Evolutionary conservation across 352 stramenopile species (phyloP).

Genomic region (Pythium dissotocum): DNA sequence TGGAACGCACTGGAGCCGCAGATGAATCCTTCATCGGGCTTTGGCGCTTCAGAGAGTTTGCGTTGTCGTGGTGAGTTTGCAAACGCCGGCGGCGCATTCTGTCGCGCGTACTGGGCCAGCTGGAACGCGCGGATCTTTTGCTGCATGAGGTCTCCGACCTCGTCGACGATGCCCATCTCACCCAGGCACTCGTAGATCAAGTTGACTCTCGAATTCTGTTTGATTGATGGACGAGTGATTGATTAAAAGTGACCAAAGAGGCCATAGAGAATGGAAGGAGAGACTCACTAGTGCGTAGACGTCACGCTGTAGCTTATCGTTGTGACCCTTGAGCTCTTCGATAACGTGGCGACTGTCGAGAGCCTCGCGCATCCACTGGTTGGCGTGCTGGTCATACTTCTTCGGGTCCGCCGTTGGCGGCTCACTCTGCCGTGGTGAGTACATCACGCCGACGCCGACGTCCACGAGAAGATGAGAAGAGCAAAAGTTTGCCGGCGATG

Average conservation of each 20-base stretch:
- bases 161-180: conserved; percentile 53
- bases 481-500: background rate
- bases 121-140: conserved; percentile 58
- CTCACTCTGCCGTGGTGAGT: conserved; percentile 34
- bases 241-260: background rate
- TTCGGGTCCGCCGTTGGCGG: conserved; percentile 31
- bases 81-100: conserved; percentile 24
- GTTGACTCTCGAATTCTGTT: conserved; percentile 57
- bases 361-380: conserved; percentile 73
- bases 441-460: conserved; percentile 27
- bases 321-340: conserved; percentile 53
- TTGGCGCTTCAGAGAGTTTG: conserved; percentile 7
- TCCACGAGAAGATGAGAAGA: conserved; percentile 19
- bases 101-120: conserved; percentile 37
- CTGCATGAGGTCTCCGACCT: conserved; percentile 63
- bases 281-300: conserved; percentile 46
- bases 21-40: conserved; percentile 52
- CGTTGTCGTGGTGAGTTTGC: conserved; percentile 27
- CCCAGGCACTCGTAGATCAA: conserved; percentile 63
- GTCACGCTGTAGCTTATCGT: conserved; percentile 63
- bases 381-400: conserved; percentile 49
- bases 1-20: conserved; percentile 60
- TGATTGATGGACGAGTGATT: background rate
- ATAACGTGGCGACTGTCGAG: conserved; percentile 52
- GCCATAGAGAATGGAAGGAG: background rate